phyloP scores from a whole-genome alignment of 2,329 filamentous ascomycete genomes.

The Metarhizium humberi region DNA sequence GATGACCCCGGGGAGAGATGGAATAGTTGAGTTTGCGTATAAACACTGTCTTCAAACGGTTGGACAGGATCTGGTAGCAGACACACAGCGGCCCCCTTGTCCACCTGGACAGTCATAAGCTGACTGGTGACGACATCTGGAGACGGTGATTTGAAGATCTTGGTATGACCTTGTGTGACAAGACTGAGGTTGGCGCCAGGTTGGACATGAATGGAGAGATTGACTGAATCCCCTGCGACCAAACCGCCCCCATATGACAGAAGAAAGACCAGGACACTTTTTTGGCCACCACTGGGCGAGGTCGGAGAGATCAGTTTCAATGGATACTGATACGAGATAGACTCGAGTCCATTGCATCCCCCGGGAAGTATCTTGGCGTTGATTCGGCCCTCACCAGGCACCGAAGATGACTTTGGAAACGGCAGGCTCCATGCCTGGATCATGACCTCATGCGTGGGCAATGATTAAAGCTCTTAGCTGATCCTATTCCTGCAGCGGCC shows the following conservation, averaged over 20 bases:
- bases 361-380: constrained; percentile 65
- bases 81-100: constrained; percentile 45
- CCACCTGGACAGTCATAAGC: constrained; percentile 40
- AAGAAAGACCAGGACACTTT: constrained; percentile 74
- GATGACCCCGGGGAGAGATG: constrained; percentile 46
- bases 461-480: not conserved
- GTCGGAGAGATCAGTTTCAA: constrained; percentile 80
- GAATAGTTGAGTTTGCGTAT: constrained; percentile 78
- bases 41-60: constrained; percentile 76
- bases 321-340: constrained; percentile 83
- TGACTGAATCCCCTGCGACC: constrained; percentile 76
- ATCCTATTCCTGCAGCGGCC: not conserved
- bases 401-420: constrained; percentile 64
- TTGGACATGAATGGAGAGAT: constrained; percentile 60
- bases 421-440: constrained; percentile 32
- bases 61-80: constrained; percentile 87
- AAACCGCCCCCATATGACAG: constrained; percentile 92
- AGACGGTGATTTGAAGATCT: constrained; percentile 76
- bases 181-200: constrained; percentile 56
- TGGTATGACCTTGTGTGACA: constrained; percentile 75
- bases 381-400: constrained; percentile 70
- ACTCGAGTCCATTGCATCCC: constrained; percentile 59
- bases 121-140: constrained; percentile 49
- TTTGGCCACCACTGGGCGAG: constrained; percentile 51
- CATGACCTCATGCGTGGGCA: constrained; percentile 6